These are phyloP conservation scores for Xerocomus minutiporus DNA, from an alignment of 1,284 basidiomycete genomes.

Conservation along the genomic window DNA sequence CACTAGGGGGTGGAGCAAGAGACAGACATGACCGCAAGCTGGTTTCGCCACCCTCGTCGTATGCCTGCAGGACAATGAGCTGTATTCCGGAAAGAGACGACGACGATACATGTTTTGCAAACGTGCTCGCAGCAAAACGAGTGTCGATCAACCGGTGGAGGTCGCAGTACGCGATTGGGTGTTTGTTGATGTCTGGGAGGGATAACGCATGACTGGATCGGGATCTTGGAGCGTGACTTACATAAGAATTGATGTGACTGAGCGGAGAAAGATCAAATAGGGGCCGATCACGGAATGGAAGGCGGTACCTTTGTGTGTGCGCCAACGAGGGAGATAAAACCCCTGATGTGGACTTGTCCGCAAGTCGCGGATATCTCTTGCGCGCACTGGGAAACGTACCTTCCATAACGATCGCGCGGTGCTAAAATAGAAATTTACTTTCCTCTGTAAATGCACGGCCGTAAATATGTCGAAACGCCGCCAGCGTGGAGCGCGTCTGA, in stretches of 20 bases:
- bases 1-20: conserved; percentile 7
- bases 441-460: conserved; percentile 67
- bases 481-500: conserved; percentile 60
- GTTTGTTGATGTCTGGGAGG: conserved; percentile 73
- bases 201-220: conserved; percentile 4
- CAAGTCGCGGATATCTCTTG: conserved; percentile 55
- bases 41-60: conserved; percentile 56
- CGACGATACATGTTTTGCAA: conserved; percentile 57
- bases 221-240: conserved; percentile 35
- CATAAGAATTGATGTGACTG: conserved; percentile 83
- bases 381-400: conserved; percentile 38
- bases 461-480: conserved; percentile 62
- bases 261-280: conserved; percentile 16
- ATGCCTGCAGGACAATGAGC: conserved; percentile 42
- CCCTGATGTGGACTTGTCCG: conserved; percentile 58
- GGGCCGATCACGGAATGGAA: conserved; percentile 16
- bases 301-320: conserved; percentile 61
- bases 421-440: conserved; percentile 20
- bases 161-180: conserved; percentile 63
- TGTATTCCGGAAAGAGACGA: conserved; percentile 11
- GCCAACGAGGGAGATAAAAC: conserved; percentile 79
- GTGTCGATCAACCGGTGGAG: conserved; percentile 67
- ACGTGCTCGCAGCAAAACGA: conserved; percentile 64
- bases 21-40: conserved; percentile 42
- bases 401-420: conserved; percentile 35